These are phyloP conservation scores for Pseudozyma sp. DNA, from an alignment of 1,284 basidiomycete species.

Conservation along the genomic window DNA sequence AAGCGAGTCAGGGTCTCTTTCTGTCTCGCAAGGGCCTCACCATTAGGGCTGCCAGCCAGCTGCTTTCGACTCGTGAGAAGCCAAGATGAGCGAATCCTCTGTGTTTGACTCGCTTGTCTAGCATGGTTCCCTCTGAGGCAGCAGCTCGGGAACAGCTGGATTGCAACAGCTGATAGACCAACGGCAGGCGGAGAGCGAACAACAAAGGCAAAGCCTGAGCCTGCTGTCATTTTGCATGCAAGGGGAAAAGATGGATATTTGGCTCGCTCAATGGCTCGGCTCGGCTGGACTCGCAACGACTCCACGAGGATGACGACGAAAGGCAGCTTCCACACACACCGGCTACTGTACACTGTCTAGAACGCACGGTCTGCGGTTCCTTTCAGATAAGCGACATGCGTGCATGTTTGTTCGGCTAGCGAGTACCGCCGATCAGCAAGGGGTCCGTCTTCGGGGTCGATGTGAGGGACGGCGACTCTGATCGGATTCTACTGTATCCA, in stretches of 20 bases:
- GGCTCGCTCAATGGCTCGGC: neutral
- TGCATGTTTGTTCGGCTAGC: constrained; percentile 14
- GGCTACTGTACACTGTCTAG: neutral
- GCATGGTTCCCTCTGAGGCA: no score
- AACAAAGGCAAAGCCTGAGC: no score
- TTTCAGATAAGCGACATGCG: constrained; percentile 1
- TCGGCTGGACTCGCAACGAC: neutral
- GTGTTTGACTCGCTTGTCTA: no score
- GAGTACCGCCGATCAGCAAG: constrained; percentile 2
- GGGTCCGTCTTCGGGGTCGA: neutral
- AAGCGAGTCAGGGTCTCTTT: constrained; percentile 1
- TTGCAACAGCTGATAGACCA: no score
- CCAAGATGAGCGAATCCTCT: no score
- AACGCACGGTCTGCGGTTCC: neutral
- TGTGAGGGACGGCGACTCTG: neutral
- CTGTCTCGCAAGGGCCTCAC: neutral
- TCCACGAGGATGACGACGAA: neutral
- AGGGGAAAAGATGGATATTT: constrained; percentile 15
- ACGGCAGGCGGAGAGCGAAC: no score
- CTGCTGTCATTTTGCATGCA: constrained; percentile 33
- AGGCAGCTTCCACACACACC: neutral
- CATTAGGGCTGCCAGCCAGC: no score
- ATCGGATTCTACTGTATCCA: no score
- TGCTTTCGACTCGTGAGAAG: no score
- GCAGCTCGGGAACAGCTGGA: no score